Base-by-base conservation (phyloP, 768 basidiomycete species). In the Hirschioporus abietinus region DNA sequence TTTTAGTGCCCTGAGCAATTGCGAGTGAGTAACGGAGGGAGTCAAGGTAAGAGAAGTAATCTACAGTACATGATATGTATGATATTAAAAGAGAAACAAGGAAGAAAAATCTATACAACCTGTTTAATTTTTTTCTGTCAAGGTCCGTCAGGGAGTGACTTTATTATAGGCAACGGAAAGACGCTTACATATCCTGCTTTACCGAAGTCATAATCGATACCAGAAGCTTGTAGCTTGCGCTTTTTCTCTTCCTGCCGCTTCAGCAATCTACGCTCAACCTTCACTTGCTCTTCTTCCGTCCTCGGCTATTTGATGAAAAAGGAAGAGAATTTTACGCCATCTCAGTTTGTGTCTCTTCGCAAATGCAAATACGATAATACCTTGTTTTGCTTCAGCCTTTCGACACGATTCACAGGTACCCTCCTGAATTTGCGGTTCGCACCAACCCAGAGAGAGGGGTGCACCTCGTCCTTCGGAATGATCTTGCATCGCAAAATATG, bases 391-490 rank as follows among this genome's bases (percentile, higher is more conserved):
- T 85, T 83, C 10, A 85, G 78, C 65, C 92, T 83, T 35, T 86
- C 86, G 60, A 96, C 76, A 63, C 90, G 87, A 64, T 87, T 89
- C 20, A 77, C 78, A 0, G 97, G 96, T 12, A 98, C 84, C 3
- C 78, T 76, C 69, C 89, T 82, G 89, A 91, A 99, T 75, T 93
- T 95, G 71, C 91, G 86, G 79, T 98, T 97, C 23, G 96, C 93
- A n/a, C 97, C 96, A 12, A 96, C 81, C 97, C 97, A 99, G 1
- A 99, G 78, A 73, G 96, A 88, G 15, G 95, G 92, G 75, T 99
- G 96, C 1, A 99, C 87, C 68, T 96, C 77, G 26, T 96, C 93
- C 71, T 88, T 88, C 57, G 97, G 94, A 67, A 99, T 87, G 64
- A 95, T 77, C 77, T 93, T 91, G 81, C 96, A 99, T 59, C 86